Evolutionary conservation across 2,329 filamentous ascomycete genomes (phyloP).

Genomic region (Dothideomycetidae sp.): DNA sequence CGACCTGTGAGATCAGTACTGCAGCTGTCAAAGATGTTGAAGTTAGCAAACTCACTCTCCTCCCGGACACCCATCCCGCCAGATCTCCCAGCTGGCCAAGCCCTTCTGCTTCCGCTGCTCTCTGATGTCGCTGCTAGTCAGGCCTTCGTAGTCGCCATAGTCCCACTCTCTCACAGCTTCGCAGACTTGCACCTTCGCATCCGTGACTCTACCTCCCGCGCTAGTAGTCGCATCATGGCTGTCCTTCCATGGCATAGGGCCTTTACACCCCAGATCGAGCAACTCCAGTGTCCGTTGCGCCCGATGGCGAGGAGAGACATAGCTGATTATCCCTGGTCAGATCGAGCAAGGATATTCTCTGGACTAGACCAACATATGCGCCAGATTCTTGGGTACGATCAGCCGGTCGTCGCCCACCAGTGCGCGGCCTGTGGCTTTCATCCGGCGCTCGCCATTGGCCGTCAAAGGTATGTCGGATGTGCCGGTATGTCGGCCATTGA

Average conservation of each 20-base stretch:
- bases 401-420: slow-evolving; percentile 72
- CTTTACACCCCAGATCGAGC: slow-evolving; percentile 57
- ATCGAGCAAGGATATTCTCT: no score
- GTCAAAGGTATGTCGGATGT: slow-evolving; percentile 78
- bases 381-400: slow-evolving; percentile 68
- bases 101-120: slow-evolving; percentile 32
- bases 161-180: slow-evolving; percentile 45
- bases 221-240: slow-evolving; percentile 19
- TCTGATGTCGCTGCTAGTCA: slow-evolving; percentile 38
- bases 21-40: no score
- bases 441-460: slow-evolving; percentile 47
- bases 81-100: slow-evolving; percentile 63
- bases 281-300: slow-evolving; percentile 86
- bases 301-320: slow-evolving; percentile 73
- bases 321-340: no score
- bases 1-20: no score
- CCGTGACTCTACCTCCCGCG: slow-evolving; percentile 19
- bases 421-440: slow-evolving; percentile 58
- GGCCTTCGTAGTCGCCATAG: slow-evolving; percentile 49
- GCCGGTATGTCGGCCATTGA: slow-evolving; percentile 67
- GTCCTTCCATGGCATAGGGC: slow-evolving; percentile 52
- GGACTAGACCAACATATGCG: slow-evolving; percentile 52
- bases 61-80: slow-evolving; percentile 73
- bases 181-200: slow-evolving; percentile 35
- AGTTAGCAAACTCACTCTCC: slow-evolving; percentile 44